A percentile compares a stretch with the other conserved stretches of the same genome.
Conservation (phyloP, 345 rosid genomes). For the Firmiana major region DNA sequence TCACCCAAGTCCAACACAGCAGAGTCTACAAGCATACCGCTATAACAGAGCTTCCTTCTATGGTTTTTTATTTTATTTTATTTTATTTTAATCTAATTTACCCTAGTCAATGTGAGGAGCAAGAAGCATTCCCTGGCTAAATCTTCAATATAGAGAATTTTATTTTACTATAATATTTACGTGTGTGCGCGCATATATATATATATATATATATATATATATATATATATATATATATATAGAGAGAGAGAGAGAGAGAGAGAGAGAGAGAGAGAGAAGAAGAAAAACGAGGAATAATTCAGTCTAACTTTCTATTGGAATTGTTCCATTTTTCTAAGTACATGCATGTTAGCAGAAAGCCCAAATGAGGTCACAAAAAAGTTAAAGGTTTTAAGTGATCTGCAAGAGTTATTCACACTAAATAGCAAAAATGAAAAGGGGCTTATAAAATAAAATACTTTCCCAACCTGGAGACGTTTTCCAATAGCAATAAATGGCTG, state of each 20-base stretch:
- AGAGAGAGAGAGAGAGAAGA: too few relatives aligned
- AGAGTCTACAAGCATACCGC: neutral
- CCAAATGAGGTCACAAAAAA: neutral
- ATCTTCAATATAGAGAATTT: neutral
- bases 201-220: neutral
- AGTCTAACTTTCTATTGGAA: neutral
- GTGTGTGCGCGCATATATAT: too few relatives aligned
- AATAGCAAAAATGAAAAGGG: neutral
- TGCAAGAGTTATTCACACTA: neutral
- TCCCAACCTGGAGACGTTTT: slow-evolving; percentile 67
- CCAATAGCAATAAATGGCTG: slow-evolving; percentile 90
- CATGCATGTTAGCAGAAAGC: neutral
- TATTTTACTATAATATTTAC: neutral
- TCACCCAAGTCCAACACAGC: neutral
- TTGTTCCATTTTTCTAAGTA: neutral
- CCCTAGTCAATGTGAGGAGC: neutral
- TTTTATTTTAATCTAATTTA: neutral
- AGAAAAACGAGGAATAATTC: neutral
- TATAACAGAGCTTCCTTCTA: neutral
- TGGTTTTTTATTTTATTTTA: neutral
- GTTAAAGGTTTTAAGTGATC: neutral
- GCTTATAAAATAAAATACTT: neutral
- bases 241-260: too few relatives aligned
- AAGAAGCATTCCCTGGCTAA: neutral
- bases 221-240: neutral